phyloP scores from a whole-genome alignment of 2,329 filamentous ascomycete species.

The Fusarium phyllophilum region DNA sequence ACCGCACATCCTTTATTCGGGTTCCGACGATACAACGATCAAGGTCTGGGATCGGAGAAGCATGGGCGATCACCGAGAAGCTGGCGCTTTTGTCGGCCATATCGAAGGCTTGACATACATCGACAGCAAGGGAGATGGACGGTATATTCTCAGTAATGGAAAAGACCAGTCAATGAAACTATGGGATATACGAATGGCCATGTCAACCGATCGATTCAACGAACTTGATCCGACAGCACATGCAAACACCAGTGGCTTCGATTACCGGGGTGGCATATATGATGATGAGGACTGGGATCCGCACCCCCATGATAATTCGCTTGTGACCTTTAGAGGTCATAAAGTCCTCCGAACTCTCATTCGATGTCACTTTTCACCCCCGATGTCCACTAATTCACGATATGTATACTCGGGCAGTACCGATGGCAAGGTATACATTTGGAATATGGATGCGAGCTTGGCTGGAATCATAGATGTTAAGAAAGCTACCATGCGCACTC shows the following conservation, averaged over 20 bases:
- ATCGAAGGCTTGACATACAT: slow-evolving; percentile 75
- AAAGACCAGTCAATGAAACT: slow-evolving; percentile 98
- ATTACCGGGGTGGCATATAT: slow-evolving; percentile 78
- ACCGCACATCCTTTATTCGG: slow-evolving; percentile 94
- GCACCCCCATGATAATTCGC: slow-evolving; percentile 84
- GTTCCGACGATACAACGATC: slow-evolving; percentile 91
- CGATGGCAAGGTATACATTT: slow-evolving; percentile 90
- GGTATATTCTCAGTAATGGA: slow-evolving; percentile 90
- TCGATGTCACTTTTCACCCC: slow-evolving; percentile 93
- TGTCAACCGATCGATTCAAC: slow-evolving; percentile 73
- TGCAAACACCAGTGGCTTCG: slow-evolving; percentile 69
- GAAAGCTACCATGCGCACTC: slow-evolving; percentile 71
- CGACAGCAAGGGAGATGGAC: slow-evolving; percentile 75
- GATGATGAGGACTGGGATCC: slow-evolving; percentile 68
- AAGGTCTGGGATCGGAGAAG: slow-evolving; percentile 97
- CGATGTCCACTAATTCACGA: slow-evolving; percentile 83
- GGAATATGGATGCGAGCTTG: slow-evolving; percentile 90
- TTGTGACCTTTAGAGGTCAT: slow-evolving; percentile 95
- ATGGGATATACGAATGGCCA: slow-evolving; percentile 93
- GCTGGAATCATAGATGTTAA: slow-evolving; percentile 83
- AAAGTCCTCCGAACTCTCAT: slow-evolving; percentile 90
- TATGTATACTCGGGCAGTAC: slow-evolving; percentile 95
- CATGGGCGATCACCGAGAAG: slow-evolving; percentile 83
- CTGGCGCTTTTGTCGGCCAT: slow-evolving; percentile 73
- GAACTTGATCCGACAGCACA: slow-evolving; percentile 65